Evolutionary conservation across 106 monocot species (phyloP), one percentile per base, ranked within the genome.

Genomic region (Acanthochlamys bracteata): DNA sequence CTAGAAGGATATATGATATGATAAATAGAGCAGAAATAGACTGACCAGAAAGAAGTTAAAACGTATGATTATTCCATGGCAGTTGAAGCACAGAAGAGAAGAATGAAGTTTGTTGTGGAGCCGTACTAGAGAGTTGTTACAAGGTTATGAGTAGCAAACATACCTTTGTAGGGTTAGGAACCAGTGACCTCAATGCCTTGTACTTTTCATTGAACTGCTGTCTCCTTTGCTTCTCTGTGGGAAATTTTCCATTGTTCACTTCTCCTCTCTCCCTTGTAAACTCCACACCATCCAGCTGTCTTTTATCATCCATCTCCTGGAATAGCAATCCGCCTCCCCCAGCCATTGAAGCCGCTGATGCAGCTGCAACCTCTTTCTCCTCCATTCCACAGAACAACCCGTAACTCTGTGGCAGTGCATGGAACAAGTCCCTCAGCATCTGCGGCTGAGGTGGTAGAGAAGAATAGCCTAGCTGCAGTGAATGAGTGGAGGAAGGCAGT

Each of bases 121-220:
- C 6, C 6, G 33, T 33, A 33, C 33, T 33, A 33, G 33, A 33
- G 33, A 33, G 33, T 33, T 33, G 33, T 33, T 33, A 33, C 33
- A 33, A 33, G 1, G 33, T 33, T 6, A 33, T 33, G 33, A 33
- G 1, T 33, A 33, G 6, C 33, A 33, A 6, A 33, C 4, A 39
- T 79, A 93, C 93, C 93, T 93, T 93, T 24, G 80, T 80, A 23
- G 88, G 85, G 61, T 88, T 93, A 40, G 88, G 93, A 64, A 93
- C 76, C 4, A 93, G 84, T 55, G 75, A 78, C 68, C 71, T 88
- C 43, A 93, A 66, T 10, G 77, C 76, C 41, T 72, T 67, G 43
- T 76, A 89, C 74, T 85, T 89, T 66, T 75, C 75, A 55, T 84
- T 84, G 71, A 89, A 72, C 84, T 89, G 89, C 39, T 76, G 71